These are phyloP conservation scores for Evansstolkia leycettana DNA, from an alignment of 495 filamentous ascomycete genomes.

Conservation along the genomic window DNA sequence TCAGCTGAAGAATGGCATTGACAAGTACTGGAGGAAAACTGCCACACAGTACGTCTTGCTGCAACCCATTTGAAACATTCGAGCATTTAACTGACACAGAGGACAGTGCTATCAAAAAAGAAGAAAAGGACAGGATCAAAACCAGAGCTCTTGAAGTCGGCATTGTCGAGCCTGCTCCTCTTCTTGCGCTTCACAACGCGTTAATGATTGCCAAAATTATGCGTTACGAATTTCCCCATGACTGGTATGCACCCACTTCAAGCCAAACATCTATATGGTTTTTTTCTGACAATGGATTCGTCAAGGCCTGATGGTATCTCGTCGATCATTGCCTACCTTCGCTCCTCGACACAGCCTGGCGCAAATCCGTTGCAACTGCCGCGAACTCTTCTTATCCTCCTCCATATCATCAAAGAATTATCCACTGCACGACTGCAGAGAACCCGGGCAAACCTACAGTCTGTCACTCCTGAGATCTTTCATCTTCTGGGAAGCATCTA, in stretches of 20 bases:
- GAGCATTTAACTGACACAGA: neutral
- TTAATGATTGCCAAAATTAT: conserved; percentile 79
- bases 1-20: conserved; percentile 89
- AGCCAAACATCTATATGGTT: neutral
- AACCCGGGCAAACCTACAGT: conserved; percentile 59
- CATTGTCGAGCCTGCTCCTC: conserved; percentile 56
- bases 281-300: conserved; percentile 4
- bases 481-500: conserved; percentile 68
- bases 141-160: conserved; percentile 58
- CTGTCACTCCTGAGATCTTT: conserved; percentile 67
- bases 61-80: neutral
- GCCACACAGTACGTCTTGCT: conserved; percentile 40
- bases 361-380: conserved; percentile 45
- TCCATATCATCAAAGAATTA: conserved; percentile 83
- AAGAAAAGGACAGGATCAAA: conserved; percentile 66
- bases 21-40: conserved; percentile 80
- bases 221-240: conserved; percentile 73
- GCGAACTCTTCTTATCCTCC: conserved; percentile 60
- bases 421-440: conserved; percentile 61
- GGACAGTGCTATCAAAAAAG: conserved; percentile 52
- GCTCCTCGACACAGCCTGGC: conserved; percentile 30
- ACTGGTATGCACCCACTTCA: conserved; percentile 42
- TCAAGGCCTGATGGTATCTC: conserved; percentile 38
- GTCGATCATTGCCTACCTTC: conserved; percentile 47
- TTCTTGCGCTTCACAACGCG: conserved; percentile 74